These are phyloP conservation scores for Graphiopsis chlorocephala DNA, from an alignment of 2,329 filamentous ascomycete genomes.

Conservation along the genomic window DNA sequence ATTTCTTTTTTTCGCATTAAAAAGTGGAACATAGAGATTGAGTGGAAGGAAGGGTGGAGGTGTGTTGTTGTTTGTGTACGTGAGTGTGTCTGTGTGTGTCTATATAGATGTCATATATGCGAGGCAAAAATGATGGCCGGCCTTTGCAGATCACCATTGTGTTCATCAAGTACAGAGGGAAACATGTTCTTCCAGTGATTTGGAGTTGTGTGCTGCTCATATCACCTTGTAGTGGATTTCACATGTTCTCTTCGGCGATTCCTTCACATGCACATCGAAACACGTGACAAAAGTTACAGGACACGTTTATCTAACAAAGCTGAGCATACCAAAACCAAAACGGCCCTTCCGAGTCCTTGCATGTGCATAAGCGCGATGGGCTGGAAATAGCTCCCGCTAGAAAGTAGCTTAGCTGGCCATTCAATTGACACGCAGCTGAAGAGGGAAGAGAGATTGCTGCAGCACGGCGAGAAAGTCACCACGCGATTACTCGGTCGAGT, in stretches of 20 bases:
- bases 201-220: not conserved
- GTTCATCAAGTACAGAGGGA: not conserved
- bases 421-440: not conserved
- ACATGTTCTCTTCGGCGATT: too few species aligned
- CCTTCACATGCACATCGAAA: too few species aligned
- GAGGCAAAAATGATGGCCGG: too few species aligned
- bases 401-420: conserved; percentile 12
- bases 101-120: not conserved
- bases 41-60: not conserved
- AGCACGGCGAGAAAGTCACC: not conserved
- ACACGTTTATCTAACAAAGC: not conserved
- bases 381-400: conserved; percentile 8
- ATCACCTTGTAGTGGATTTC: too few species aligned
- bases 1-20: not conserved
- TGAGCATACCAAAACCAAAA: not conserved
- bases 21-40: not conserved
- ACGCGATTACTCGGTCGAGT: not conserved
- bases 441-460: not conserved
- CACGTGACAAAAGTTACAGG: not conserved
- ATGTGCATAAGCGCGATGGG: conserved; percentile 5
- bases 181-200: not conserved
- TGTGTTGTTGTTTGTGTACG: not conserved
- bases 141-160: not conserved
- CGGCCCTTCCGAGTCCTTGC: conserved; percentile 10
- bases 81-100: not conserved